phyloP scores from a whole-genome alignment of 73 alveolate species.

The Paramecium caudatum region DNA sequence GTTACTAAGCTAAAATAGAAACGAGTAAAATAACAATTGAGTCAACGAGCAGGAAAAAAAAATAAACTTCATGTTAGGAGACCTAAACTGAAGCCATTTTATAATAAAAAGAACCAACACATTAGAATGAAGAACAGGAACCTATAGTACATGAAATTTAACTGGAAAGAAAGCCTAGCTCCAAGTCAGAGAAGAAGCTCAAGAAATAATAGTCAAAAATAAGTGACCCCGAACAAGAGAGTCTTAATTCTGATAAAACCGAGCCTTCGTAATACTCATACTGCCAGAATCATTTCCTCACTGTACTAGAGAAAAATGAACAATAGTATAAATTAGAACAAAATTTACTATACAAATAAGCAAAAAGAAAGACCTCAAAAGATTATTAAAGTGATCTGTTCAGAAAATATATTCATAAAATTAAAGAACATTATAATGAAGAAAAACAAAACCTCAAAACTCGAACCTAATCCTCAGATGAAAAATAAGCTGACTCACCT shows the following conservation, averaged over 20 bases:
- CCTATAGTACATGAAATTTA: too few relatives aligned
- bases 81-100: constrained; percentile 23
- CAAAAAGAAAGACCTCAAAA: background rate
- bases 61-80: background rate
- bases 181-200: too few relatives aligned
- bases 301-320: background rate
- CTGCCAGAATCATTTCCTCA: constrained; percentile 19
- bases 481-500: too few relatives aligned
- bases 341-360: background rate
- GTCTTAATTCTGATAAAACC: background rate
- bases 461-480: constrained; percentile 14
- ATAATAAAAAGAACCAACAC: too few relatives aligned
- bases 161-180: too few relatives aligned
- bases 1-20: background rate
- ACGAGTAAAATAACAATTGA: background rate
- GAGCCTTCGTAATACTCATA: constrained; percentile 20
- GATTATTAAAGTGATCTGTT: background rate
- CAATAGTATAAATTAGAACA: background rate
- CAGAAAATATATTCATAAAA: background rate
- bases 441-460: background rate
- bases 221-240: too few relatives aligned
- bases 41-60: background rate
- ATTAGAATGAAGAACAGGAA: too few relatives aligned
- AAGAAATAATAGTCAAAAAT: too few relatives aligned
- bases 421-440: background rate